phyloP scores from a whole-genome alignment of 2,329 filamentous ascomycete genomes.

The Mycosphaerella sp. region DNA sequence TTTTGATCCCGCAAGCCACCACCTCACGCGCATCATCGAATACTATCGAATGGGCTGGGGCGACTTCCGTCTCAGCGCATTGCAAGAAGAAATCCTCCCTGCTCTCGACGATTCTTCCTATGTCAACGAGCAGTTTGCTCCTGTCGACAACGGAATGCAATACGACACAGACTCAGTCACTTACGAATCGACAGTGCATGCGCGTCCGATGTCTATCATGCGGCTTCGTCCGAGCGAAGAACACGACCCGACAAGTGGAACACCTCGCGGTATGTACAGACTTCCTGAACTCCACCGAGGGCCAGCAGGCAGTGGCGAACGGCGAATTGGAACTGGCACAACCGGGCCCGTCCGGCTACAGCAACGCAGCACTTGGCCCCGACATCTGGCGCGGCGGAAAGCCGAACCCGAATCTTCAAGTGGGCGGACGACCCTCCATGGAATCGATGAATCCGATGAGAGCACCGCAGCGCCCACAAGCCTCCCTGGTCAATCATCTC shows the following conservation, averaged over 20 bases:
- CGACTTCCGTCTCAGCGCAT: neutral
- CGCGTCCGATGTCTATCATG: slow-evolving; percentile 46
- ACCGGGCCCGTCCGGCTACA: slow-evolving; percentile 10
- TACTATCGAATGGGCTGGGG: neutral
- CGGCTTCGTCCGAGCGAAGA: slow-evolving; percentile 46
- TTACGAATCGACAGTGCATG: slow-evolving; percentile 35
- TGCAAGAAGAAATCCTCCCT: neutral
- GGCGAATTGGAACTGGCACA: slow-evolving; percentile 23
- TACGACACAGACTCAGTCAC: neutral
- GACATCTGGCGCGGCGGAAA: slow-evolving; percentile 42
- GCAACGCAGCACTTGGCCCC: slow-evolving; percentile 18
- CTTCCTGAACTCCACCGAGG: slow-evolving; percentile 42
- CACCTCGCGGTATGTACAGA: slow-evolving; percentile 43
- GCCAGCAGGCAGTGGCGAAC: slow-evolving; percentile 33
- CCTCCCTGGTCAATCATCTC: slow-evolving; percentile 53
- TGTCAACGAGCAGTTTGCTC: no score
- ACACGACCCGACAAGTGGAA: slow-evolving; percentile 47
- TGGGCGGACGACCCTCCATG: slow-evolving; percentile 29
- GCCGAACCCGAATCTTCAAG: slow-evolving; percentile 45
- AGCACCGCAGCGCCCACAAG: slow-evolving; percentile 27
- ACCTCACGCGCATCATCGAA: neutral
- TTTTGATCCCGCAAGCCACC: neutral
- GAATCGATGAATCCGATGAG: slow-evolving; percentile 14
- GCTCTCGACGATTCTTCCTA: neutral
- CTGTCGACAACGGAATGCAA: no score